phyloP scores from a whole-genome alignment of 2,329 filamentous ascomycete species.

The Gnomoniopsis sp. region DNA sequence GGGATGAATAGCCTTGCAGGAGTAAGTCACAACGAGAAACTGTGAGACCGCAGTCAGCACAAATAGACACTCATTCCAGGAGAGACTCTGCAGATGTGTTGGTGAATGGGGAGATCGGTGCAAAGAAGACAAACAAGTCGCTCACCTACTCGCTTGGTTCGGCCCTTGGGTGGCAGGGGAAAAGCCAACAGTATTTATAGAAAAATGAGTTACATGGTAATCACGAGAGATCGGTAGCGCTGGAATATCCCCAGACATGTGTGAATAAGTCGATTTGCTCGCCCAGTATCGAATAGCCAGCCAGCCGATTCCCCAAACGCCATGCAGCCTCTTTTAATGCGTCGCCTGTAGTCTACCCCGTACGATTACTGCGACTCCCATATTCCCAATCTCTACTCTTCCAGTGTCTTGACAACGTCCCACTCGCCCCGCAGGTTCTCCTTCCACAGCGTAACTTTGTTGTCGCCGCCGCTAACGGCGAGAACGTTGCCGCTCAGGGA shows the following conservation, averaged over 20 bases:
- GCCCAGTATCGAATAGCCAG: constrained; percentile 3
- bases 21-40: neutral
- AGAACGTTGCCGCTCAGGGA: constrained; percentile 94
- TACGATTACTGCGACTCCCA: neutral
- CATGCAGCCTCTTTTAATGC: constrained; percentile 12
- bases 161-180: neutral
- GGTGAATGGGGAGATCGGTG: neutral
- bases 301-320: constrained; percentile 12
- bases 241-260: neutral
- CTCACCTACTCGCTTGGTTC: neutral
- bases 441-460: constrained; percentile 97
- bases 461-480: constrained; percentile 89
- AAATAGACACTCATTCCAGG: neutral
- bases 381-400: constrained; percentile 58
- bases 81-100: too few species aligned
- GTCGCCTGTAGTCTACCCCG: neutral
- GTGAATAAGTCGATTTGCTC: neutral
- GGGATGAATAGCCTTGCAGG: neutral
- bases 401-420: constrained; percentile 96
- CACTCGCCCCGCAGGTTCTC: constrained; percentile 95
- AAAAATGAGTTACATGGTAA: neutral
- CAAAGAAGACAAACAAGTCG: neutral
- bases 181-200: neutral
- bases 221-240: neutral
- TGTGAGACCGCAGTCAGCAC: neutral